Evolutionary conservation across 768 basidiomycete genomes (phyloP).

Genomic region (Rhizopogon roseolus): DNA sequence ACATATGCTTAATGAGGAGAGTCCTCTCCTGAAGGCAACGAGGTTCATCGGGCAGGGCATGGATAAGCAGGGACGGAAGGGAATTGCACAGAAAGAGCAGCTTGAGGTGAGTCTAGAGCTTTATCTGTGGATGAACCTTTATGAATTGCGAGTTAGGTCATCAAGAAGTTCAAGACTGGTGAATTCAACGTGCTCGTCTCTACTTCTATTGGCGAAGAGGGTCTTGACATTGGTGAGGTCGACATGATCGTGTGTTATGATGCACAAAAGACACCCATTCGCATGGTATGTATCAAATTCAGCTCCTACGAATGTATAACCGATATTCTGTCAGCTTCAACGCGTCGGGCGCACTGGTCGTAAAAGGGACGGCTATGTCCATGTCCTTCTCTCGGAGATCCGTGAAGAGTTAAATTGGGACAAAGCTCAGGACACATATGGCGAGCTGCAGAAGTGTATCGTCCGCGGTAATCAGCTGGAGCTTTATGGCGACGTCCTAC

Average conservation of each 20-base stretch:
- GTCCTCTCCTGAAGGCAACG: slow-evolving; percentile 74
- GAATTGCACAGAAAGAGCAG: slow-evolving; percentile 89
- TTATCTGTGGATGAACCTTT: slow-evolving; percentile 1
- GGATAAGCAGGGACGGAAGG: slow-evolving; percentile 82
- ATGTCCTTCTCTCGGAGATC: slow-evolving; percentile 84
- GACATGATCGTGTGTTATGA: slow-evolving; percentile 97
- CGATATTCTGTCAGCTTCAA: slow-evolving; percentile 62
- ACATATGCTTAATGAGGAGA: slow-evolving; percentile 66
- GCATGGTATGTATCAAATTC: slow-evolving; percentile 62
- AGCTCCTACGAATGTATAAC: slow-evolving; percentile 1
- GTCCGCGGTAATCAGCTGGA: slow-evolving; percentile 82
- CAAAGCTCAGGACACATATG: slow-evolving; percentile 80
- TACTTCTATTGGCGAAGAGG: slow-evolving; percentile 97
- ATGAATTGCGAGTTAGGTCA: slow-evolving; percentile 47
- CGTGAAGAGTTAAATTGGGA: slow-evolving; percentile 91
- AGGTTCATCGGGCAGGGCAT: slow-evolving; percentile 89
- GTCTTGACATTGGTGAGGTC: slow-evolving; percentile 96
- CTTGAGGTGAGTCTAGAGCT: slow-evolving; percentile 55
- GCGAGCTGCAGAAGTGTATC: slow-evolving; percentile 86
- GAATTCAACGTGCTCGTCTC: slow-evolving; percentile 91
- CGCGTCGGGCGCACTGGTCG: slow-evolving; percentile 94
- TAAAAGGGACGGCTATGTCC: slow-evolving; percentile 84
- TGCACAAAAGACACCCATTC: slow-evolving; percentile 91
- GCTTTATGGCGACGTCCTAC: slow-evolving; percentile 88
- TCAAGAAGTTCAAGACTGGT: slow-evolving; percentile 81